These are phyloP conservation scores for Tetradesmus lagerheimii DNA, from an alignment of 139 green algal genomes.

Conservation along the genomic window DNA sequence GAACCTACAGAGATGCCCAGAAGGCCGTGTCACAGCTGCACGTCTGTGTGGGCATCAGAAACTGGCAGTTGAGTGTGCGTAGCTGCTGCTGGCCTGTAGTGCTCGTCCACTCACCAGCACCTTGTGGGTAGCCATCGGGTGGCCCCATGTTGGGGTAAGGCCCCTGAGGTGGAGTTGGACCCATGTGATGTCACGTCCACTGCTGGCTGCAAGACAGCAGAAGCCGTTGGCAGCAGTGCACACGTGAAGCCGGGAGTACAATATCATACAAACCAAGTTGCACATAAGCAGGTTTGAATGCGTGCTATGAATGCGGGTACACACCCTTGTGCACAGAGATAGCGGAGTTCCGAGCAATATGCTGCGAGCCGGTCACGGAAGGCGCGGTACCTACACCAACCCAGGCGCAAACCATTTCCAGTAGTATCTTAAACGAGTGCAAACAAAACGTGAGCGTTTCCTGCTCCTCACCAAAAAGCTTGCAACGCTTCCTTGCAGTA, in stretches of 20 bases:
- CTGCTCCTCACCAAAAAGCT: background rate
- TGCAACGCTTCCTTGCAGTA: background rate
- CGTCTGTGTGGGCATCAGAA: background rate
- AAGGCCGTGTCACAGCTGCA: background rate
- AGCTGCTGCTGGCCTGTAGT: background rate
- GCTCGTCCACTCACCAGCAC: background rate
- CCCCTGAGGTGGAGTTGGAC: background rate
- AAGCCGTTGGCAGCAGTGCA: conserved; percentile 7
- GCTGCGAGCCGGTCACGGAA: background rate
- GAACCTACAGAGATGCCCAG: background rate
- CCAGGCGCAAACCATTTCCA: too few species aligned
- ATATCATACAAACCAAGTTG: too few species aligned
- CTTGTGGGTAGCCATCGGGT: background rate
- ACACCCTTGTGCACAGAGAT: background rate
- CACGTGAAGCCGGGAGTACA: background rate
- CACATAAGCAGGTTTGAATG: too few species aligned
- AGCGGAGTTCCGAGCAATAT: background rate
- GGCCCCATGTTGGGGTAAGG: background rate
- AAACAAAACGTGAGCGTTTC: background rate
- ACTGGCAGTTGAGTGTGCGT: background rate
- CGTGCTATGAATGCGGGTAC: background rate
- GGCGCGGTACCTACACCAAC: background rate
- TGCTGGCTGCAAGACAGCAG: background rate
- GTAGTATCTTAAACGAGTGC: background rate
- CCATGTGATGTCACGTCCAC: background rate